Percentiles rank a stretch among this genome's conserved stretches.
Conservation (phyloP, 768 basidiomycete genomes). For the Postia placenta region DNA sequence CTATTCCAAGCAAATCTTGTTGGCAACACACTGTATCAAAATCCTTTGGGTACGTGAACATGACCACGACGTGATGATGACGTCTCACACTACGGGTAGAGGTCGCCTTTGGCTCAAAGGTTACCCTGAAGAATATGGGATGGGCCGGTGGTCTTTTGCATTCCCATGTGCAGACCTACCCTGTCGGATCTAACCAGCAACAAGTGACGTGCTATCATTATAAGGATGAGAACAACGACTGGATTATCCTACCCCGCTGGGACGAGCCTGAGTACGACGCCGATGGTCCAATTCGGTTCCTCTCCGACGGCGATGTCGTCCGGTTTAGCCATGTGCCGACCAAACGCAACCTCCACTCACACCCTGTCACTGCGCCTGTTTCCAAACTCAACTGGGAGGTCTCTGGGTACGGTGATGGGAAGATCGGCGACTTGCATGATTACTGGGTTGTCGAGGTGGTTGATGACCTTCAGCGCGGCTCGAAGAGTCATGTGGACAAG, state of each 20-base stretch:
- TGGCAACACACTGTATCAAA: conserved; percentile 89
- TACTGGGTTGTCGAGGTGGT: conserved; percentile 93
- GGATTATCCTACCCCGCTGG: conserved; percentile 79
- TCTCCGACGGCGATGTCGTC: conserved; percentile 71
- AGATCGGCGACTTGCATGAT: conserved; percentile 84
- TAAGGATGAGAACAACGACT: conserved; percentile 97
- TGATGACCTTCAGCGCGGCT: conserved; percentile 75
- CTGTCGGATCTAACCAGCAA: conserved; percentile 87
- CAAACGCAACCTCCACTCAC: conserved; percentile 88
- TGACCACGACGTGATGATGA: not conserved
- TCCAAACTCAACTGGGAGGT: conserved; percentile 89
- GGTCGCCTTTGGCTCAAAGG: conserved; percentile 81
- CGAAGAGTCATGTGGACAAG: conserved; percentile 45
- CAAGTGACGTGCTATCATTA: conserved; percentile 99
- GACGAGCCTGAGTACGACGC: conserved; percentile 61
- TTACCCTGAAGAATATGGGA: conserved; percentile 96
- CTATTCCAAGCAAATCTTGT: conserved; percentile 94
- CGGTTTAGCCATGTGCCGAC: conserved; percentile 81
- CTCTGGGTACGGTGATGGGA: conserved; percentile 88
- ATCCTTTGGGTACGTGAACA: conserved; percentile 67
- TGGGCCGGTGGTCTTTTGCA: conserved; percentile 96
- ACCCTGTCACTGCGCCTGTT: conserved; percentile 80
- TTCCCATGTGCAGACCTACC: conserved; percentile 94
- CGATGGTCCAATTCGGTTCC: conserved; percentile 60
- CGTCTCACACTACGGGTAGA: conserved; percentile 40